Evolutionary conservation across 192 early-diverging fungal genomes (phyloP).

Genomic region (Lunasporangiospora selenospora): DNA sequence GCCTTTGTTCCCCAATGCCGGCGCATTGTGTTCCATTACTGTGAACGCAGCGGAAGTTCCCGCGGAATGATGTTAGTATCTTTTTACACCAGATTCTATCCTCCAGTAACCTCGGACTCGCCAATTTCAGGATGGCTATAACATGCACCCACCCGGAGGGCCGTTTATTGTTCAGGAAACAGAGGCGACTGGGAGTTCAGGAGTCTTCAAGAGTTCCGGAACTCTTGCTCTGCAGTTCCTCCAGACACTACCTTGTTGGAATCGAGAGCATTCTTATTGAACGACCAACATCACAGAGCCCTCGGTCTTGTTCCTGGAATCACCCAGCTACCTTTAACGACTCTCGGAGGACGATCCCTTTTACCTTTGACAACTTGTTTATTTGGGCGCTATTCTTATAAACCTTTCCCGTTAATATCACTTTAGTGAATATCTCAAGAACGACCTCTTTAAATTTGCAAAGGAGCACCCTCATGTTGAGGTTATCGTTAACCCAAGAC

Average conservation of each 20-base stretch:
- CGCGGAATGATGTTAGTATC: conserved; percentile 70
- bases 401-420: no score
- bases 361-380: no score
- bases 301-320: no score
- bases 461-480: conserved; percentile 81
- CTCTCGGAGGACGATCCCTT: no score
- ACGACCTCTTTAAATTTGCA: conserved; percentile 64
- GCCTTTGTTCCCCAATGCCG: conserved; percentile 78
- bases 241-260: no score
- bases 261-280: no score
- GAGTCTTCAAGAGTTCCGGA: no score
- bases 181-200: no score
- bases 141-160: neutral
- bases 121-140: neutral
- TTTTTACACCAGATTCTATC: conserved; percentile 1
- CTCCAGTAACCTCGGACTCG: neutral
- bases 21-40: conserved; percentile 83
- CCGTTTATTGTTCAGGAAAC: neutral
- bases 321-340: no score
- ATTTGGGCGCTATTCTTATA: no score
- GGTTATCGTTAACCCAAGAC: conserved; percentile 74
- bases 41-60: conserved; percentile 82
- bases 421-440: conserved; percentile 71
- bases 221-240: no score
- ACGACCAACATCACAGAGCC: no score